phyloP scores from a whole-genome alignment of 2,329 filamentous ascomycete species.

The Simplicillium aogashimaense region DNA sequence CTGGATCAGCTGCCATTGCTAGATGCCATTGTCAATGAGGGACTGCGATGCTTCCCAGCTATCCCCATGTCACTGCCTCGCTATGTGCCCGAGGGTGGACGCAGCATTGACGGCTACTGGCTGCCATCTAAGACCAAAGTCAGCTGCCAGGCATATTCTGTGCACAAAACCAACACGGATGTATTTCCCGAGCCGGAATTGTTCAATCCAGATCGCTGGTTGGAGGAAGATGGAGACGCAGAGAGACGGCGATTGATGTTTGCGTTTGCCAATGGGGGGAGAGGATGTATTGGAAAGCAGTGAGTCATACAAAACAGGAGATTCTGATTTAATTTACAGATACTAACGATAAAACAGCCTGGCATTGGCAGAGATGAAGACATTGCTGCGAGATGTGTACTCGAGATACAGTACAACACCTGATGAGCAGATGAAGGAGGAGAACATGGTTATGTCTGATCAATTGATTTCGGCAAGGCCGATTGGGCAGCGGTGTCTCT shows the following conservation, averaged over 20 bases:
- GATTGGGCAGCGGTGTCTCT: slow-evolving; percentile 45
- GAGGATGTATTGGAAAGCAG: slow-evolving; percentile 59
- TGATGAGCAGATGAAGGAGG: slow-evolving; percentile 40
- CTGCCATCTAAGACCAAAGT: slow-evolving; percentile 45
- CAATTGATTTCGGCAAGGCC: slow-evolving; percentile 59
- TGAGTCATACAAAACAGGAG: slow-evolving; percentile 30
- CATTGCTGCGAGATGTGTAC: slow-evolving; percentile 52
- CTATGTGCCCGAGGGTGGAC: slow-evolving; percentile 43
- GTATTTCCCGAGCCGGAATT: slow-evolving; percentile 70
- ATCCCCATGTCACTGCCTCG: slow-evolving; percentile 60
- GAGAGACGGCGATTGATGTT: slow-evolving; percentile 56
- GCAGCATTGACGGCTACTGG: slow-evolving; percentile 43
- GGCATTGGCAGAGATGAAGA: slow-evolving; percentile 60
- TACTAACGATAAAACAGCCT: slow-evolving; percentile 23
- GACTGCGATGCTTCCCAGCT: slow-evolving; percentile 50
- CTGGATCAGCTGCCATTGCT: slow-evolving; percentile 47
- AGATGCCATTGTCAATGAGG: slow-evolving; percentile 54
- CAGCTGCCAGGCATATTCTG: slow-evolving; percentile 51
- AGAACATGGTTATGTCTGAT: slow-evolving; percentile 55
- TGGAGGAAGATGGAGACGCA: slow-evolving; percentile 61
- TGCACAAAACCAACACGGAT: slow-evolving; percentile 47
- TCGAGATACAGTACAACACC: slow-evolving; percentile 44
- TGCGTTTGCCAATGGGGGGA: slow-evolving; percentile 55
- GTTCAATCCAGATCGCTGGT: slow-evolving; percentile 78
- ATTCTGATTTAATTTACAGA: slow-evolving; percentile 11